Conservation (phyloP, 306 rosid species). For the Lathyrus aphaca region DNA sequence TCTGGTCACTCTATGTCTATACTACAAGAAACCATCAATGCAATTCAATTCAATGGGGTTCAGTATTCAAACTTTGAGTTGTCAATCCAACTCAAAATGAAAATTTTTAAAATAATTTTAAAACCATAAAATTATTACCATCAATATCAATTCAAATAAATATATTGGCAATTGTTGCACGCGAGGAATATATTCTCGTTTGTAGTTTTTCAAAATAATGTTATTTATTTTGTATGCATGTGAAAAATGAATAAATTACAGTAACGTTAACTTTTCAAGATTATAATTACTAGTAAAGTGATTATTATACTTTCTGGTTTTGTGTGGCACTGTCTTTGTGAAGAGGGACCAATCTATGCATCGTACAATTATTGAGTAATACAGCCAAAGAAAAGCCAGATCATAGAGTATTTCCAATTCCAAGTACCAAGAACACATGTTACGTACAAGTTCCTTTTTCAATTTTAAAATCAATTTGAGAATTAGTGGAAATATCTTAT, state of each 20-base stretch:
- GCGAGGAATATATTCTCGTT: no score
- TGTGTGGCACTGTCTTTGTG: neutral
- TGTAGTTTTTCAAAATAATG: neutral
- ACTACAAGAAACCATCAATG: conserved; percentile 36
- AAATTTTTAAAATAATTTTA: no score
- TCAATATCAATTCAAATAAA: neutral
- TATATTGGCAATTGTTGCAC: no score
- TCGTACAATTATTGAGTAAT: conserved; percentile 39
- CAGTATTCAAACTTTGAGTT: neutral
- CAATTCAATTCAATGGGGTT: conserved; percentile 11
- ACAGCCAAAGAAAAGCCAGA: conserved; percentile 6
- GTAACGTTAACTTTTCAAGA: neutral
- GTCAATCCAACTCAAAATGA: conserved; percentile 10
- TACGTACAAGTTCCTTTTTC: neutral
- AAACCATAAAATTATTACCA: no score
- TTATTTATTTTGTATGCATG: no score
- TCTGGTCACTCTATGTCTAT: neutral
- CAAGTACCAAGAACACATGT: neutral
- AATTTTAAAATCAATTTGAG: neutral
- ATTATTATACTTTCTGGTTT: neutral
- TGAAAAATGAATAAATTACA: no score
- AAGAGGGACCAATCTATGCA: conserved; percentile 3
- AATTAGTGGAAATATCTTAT: neutral
- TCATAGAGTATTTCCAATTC: neutral
- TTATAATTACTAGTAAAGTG: neutral